These are phyloP conservation scores for Epichloe aotearoae DNA, from an alignment of 2,329 filamentous ascomycete species.

Conservation along the genomic window DNA sequence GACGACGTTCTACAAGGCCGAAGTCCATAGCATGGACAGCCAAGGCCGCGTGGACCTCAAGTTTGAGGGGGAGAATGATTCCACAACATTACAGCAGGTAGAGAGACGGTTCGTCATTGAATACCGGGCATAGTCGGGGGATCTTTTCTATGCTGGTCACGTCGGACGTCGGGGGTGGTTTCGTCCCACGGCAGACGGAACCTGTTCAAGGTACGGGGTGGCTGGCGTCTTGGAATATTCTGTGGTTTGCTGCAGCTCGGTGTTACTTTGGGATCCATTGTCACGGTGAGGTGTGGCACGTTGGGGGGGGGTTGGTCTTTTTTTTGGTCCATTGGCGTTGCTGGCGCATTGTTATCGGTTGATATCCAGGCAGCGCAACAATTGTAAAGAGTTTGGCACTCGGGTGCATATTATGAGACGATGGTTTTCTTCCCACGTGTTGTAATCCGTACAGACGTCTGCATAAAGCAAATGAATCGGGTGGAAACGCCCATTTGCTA, in stretches of 20 bases:
- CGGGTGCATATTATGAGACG: no score
- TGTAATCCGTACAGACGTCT: no score
- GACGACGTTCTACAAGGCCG: slow-evolving; percentile 74
- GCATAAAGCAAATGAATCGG: no score
- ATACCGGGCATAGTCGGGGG: slow-evolving; percentile 31
- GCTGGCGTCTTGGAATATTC: not conserved
- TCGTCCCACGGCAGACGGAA: not conserved
- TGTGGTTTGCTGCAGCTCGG: not conserved
- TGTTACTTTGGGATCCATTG: not conserved
- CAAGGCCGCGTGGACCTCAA: slow-evolving; percentile 48
- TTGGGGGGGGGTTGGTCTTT: not conserved
- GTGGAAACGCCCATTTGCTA: no score
- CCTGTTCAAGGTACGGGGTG: not conserved
- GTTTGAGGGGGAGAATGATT: slow-evolving; percentile 69
- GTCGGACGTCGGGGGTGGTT: not conserved
- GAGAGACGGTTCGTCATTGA: slow-evolving; percentile 67
- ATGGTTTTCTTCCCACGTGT: no score
- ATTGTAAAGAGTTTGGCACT: not conserved
- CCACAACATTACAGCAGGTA: slow-evolving; percentile 60
- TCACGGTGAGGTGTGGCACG: not conserved
- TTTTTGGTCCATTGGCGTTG: not conserved
- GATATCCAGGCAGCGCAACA: not conserved
- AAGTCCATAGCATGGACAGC: slow-evolving; percentile 57
- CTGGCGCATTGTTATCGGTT: not conserved
- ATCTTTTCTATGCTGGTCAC: no score